Evolutionary conservation across 192 early-diverging fungal genomes (phyloP).

Genomic region (Cetraspora pellucida): DNA sequence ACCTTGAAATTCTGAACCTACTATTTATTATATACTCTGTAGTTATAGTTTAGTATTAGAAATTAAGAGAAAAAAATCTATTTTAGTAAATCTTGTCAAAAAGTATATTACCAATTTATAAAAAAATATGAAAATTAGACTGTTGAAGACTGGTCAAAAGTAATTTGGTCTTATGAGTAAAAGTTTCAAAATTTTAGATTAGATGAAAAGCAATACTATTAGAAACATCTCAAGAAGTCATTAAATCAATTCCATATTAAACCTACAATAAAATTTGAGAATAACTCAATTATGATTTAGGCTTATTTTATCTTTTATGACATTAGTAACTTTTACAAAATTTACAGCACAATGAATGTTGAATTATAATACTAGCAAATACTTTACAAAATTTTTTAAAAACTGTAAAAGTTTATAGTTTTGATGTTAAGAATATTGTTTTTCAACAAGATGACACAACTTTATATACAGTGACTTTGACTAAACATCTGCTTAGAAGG

Average conservation of each 20-base stretch:
- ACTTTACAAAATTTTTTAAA: constrained; percentile 17
- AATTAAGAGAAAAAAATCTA: no score
- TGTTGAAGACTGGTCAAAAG: constrained; percentile 23
- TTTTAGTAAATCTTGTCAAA: not conserved
- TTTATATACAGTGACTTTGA: not conserved
- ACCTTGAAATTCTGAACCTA: not conserved
- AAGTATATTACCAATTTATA: not conserved
- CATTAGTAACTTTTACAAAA: constrained; percentile 17
- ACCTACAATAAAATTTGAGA: constrained; percentile 2
- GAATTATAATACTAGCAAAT: constrained; percentile 32
- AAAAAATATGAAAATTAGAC: constrained; percentile 37
- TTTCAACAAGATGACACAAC: constrained; percentile 42
- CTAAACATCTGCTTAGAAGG: not conserved
- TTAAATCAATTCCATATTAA: constrained; percentile 16
- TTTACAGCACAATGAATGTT: constrained; percentile 30
- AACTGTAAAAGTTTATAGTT: constrained; percentile 28
- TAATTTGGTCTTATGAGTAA: no score
- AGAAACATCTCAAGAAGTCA: not conserved
- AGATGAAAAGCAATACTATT: no score
- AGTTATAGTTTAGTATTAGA: no score
- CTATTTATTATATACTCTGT: no score
- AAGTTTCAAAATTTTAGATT: no score
- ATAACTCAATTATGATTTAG: constrained; percentile 16
- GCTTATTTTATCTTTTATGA: constrained; percentile 32
- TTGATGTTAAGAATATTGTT: constrained; percentile 25